phyloP scores from a whole-genome alignment of 352 stramenopile species.

The Pythium aquatile region DNA sequence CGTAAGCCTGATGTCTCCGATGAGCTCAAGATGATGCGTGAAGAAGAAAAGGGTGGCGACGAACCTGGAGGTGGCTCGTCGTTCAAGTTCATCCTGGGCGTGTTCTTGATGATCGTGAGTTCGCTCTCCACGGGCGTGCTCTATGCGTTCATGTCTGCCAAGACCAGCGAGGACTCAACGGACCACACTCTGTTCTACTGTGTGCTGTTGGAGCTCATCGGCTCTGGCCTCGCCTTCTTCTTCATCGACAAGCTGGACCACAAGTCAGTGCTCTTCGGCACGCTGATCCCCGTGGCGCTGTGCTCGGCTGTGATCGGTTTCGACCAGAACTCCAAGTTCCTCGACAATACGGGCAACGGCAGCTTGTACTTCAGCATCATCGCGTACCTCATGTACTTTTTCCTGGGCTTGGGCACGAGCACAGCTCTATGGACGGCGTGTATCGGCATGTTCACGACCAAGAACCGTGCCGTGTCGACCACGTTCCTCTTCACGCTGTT shows the following conservation, averaged over 20 bases:
- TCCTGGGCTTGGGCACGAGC: conserved; percentile 65
- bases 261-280: conserved; percentile 52
- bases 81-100: conserved; percentile 67
- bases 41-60: conserved; percentile 49
- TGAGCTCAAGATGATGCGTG: conserved; percentile 72
- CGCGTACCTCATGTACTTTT: conserved; percentile 66
- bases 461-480: conserved; percentile 53
- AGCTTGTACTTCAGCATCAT: conserved; percentile 72
- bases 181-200: conserved; percentile 79
- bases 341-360: conserved; percentile 37
- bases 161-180: conserved; percentile 38
- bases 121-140: conserved; percentile 56
- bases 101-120: conserved; percentile 71
- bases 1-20: conserved; percentile 73
- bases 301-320: conserved; percentile 62
- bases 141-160: conserved; percentile 58
- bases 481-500: conserved; percentile 75
- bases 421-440: conserved; percentile 73
- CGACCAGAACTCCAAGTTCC: conserved; percentile 56
- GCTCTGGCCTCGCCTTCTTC: conserved; percentile 80
- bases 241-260: conserved; percentile 83
- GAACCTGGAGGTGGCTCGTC: conserved; percentile 32
- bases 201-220: conserved; percentile 59
- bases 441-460: conserved; percentile 70
- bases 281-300: conserved; percentile 39